These are phyloP conservation scores for Pythium rhizo-oryzae DNA, from an alignment of 352 stramenopile species.

Conservation along the genomic window DNA sequence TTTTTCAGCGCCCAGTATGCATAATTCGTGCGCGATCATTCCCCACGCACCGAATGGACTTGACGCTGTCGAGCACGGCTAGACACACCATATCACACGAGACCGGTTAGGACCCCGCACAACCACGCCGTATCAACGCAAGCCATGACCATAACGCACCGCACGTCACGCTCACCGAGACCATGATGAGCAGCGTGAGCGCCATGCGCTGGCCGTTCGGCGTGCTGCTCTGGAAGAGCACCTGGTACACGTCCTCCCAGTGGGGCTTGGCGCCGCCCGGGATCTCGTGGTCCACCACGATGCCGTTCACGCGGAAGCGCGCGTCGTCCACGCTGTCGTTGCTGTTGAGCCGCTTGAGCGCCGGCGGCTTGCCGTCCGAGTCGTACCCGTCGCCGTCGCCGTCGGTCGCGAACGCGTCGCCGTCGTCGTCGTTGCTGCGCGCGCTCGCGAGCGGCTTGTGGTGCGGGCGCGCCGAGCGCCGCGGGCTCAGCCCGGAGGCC, in stretches of 20 bases:
- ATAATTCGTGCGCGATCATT: not conserved
- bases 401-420: slow-evolving; percentile 29
- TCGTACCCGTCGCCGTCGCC: slow-evolving; percentile 37
- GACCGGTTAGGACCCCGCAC: not conserved
- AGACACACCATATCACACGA: not conserved
- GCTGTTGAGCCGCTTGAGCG: slow-evolving; percentile 33
- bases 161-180: slow-evolving; percentile 69
- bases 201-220: slow-evolving; percentile 66
- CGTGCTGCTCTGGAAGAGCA: slow-evolving; percentile 75
- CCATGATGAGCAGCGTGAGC: slow-evolving; percentile 67
- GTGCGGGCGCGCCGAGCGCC: slow-evolving; percentile 32
- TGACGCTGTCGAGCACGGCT: slow-evolving; percentile 74
- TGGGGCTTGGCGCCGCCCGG: slow-evolving; percentile 59
- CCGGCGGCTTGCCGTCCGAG: slow-evolving; percentile 37
- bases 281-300: slow-evolving; percentile 74
- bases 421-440: slow-evolving; percentile 30
- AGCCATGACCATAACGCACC: slow-evolving; percentile 27
- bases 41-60: slow-evolving; percentile 55
- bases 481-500: slow-evolving; percentile 36
- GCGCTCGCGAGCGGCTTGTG: slow-evolving; percentile 26
- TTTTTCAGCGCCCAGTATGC: no score
- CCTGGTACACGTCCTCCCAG: slow-evolving; percentile 74
- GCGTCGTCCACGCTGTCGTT: slow-evolving; percentile 41
- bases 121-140: no score
- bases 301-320: slow-evolving; percentile 75